Evolutionary conservation across 495 filamentous ascomycete genomes (phyloP), one percentile per base, ranked within the genome.

Genomic region (Pseudevernia furfuracea): DNA sequence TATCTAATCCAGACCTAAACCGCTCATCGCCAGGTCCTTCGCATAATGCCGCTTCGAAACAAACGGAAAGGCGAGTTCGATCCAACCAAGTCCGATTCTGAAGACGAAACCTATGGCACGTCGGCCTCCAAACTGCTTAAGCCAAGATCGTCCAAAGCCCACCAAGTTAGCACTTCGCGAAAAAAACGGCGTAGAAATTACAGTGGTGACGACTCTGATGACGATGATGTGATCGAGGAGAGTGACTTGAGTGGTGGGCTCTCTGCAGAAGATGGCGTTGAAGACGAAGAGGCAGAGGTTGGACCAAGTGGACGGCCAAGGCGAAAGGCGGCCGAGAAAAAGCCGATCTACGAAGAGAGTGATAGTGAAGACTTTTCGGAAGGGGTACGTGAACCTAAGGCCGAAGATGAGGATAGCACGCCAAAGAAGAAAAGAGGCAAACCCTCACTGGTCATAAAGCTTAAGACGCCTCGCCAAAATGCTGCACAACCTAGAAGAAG

Each of bases 61-160:
- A 94, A 94, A 75, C 83, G 91, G 64, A 88, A 87, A 75, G 73
- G 87, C 62, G 83, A 82, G 66, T 83, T 93, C 68, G 90, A 90
- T 73, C 87, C 86, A 30, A 91, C 85, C 76, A 89, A 89, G 71
- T 94, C 91, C 53, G 91, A 96, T 69, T 84, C 90, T 1, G 85
- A 91, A 53, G 91, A 96, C 67, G 86, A 87, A 53, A 90, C 90
- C 72, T 96, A 89, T 73, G 79, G 70, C 73, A 84, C 72, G 60
- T 78, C 71, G 60, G 72, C 70, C 67, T 76, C 71, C 70, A 74
- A 75, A 65, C 69, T 69, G 23, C 61, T 76, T 32, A 70, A 66
- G 17, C 72, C 77, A 28, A 78, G 74, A 68, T 71, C 74, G n/a
- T 76, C 77, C 15, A 80, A 74, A 53, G 72, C 70, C 30, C 73